Evolutionary conservation across 371 early-diverging fungal genomes (phyloP).

Genomic region (Mucor piriformis): DNA sequence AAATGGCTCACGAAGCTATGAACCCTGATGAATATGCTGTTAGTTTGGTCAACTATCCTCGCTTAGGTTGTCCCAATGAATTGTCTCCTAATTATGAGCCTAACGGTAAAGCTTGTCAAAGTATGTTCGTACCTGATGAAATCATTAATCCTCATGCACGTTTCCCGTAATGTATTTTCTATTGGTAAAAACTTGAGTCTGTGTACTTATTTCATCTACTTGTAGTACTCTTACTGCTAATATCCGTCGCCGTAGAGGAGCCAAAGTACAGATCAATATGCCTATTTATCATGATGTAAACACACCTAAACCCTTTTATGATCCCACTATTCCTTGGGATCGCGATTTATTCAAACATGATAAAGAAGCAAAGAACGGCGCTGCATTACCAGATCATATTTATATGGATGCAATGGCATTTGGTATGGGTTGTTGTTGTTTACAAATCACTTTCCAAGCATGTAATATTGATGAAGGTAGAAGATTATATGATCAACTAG

Average conservation of each 20-base stretch:
- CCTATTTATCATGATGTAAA: constrained; percentile 82
- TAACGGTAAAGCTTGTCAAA: constrained; percentile 70
- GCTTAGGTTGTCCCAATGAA: constrained; percentile 81
- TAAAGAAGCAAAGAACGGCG: constrained; percentile 68
- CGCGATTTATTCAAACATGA: constrained; percentile 64
- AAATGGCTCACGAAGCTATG: constrained; percentile 67
- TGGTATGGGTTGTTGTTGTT: constrained; percentile 99
- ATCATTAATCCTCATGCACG: constrained; percentile 95
- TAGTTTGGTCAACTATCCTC: constrained; percentile 89
- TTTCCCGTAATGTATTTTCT: constrained; percentile 70
- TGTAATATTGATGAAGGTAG: constrained; percentile 94
- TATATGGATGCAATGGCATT: constrained; percentile 99
- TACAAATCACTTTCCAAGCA: constrained; percentile 99
- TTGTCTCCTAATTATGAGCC: constrained; percentile 74
- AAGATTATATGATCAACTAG: constrained; percentile 94
- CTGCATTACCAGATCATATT: constrained; percentile 90
- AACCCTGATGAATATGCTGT: constrained; percentile 75
- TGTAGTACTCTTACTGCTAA: constrained; percentile 89
- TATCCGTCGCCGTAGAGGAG: constrained; percentile 89
- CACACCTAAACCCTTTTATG: constrained; percentile 90
- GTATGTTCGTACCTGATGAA: constrained; percentile 93
- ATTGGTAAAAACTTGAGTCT: neutral
- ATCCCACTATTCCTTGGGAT: constrained; percentile 80
- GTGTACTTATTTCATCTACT: neutral
- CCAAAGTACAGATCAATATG: constrained; percentile 92